phyloP scores from a whole-genome alignment of 1,284 basidiomycete species.

The Ustilago loliicola region DNA sequence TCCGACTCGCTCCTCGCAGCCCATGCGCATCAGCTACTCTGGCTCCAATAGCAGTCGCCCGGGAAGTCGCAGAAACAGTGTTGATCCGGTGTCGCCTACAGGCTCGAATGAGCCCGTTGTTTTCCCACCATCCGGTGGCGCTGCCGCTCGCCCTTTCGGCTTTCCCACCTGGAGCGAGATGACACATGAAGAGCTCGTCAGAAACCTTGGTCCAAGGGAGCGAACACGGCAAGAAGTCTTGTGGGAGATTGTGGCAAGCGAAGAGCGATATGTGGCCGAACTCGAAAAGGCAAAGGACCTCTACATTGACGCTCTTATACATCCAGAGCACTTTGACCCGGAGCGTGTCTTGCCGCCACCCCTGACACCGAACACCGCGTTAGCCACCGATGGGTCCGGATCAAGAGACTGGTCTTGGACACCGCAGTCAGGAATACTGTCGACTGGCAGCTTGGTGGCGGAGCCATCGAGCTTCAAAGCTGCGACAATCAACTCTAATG shows the following conservation, averaged over 20 bases:
- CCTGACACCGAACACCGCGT: background rate
- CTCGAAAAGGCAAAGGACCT: conserved; percentile 90
- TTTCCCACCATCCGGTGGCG: conserved; percentile 23
- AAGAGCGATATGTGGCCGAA: conserved; percentile 94
- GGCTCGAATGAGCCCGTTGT: conserved; percentile 25
- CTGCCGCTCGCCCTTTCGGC: conserved; percentile 32
- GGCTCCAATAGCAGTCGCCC: conserved; percentile 34
- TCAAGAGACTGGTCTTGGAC: conserved; percentile 3
- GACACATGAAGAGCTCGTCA: conserved; percentile 92
- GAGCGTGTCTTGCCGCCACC: conserved; percentile 26
- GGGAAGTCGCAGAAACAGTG: conserved; percentile 39
- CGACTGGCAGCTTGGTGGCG: background rate
- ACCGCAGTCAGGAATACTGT: background rate
- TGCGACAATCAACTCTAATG: conserved; percentile 5
- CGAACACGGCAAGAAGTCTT: conserved; percentile 95
- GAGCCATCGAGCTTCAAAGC: background rate
- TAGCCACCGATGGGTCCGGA: background rate
- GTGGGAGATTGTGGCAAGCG: conserved; percentile 97
- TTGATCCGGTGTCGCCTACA: conserved; percentile 19
- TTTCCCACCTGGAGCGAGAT: conserved; percentile 89
- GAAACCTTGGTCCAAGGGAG: conserved; percentile 90
- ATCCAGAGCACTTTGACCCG: conserved; percentile 72
- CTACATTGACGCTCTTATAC: conserved; percentile 89
- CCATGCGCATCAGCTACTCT: conserved; percentile 44
- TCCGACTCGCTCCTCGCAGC: conserved; percentile 35